Base-by-base conservation (phyloP, 129 eudicot species). In the Artemisia argyi region DNA sequence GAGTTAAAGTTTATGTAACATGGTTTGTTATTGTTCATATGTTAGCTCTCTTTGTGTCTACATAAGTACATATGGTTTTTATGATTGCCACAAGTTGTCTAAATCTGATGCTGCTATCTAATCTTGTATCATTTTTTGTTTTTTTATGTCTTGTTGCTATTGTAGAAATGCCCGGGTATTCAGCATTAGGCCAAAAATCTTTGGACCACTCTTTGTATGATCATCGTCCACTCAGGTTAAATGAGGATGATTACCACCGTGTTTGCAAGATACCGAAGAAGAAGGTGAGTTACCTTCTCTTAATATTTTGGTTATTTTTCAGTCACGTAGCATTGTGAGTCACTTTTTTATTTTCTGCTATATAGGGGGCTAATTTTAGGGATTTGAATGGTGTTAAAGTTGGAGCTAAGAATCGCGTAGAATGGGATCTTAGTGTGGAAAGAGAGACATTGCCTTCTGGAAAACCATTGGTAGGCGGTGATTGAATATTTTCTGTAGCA, bases 301-400 rank as follows among this genome's bases (percentile, higher is more conserved):
- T 24, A n/a, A 24, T 24, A 7, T 39, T 7, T 39, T 39, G 46
- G 46, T 1, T 1, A 35, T 5, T 39, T 39, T 39, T 39, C 46
- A 39, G 11, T 7, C 2, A 17, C 19, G 6, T 42, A 26, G 30
- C 19, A 10, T 57, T 18, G 39, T 19, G 6, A 65, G 1, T 66
- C 19, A 2, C 46, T 2, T 7, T 6, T 39, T 20, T n/a, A 1
- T 18, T 1, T 57, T 52, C 8, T 71, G 49, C 24, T 26, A 64
- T 53, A 5, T 79, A 90, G 90, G 97, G 92, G 42, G 96, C 97
- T 14, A 82, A 82, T 69, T 91, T 85, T 24, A 78, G 97, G 72
- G 84, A 91, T 42, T 48, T 91, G 19, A 53, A 76, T 59, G 97
- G 96, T 30, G 90, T 91, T 0, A 26, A 69, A 14, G 92, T 32